Evolutionary conservation across 768 basidiomycete genomes (phyloP).

Genomic region (Inosperma sp.): DNA sequence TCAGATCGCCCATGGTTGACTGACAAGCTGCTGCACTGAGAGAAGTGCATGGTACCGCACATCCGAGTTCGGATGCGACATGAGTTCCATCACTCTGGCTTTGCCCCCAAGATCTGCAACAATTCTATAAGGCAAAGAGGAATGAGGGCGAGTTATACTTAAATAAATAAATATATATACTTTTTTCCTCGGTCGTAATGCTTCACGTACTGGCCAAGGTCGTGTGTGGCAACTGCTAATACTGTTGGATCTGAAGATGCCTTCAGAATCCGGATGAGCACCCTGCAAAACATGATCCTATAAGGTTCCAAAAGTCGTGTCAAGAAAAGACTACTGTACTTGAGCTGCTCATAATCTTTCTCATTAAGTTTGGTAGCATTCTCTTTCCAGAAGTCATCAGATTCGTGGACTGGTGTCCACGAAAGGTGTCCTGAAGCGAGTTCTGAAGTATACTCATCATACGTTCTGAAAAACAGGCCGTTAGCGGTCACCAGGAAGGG

Average conservation of each 20-base stretch:
- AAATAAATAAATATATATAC: constrained; percentile 40
- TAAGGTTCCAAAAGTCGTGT: not conserved
- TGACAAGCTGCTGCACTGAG: constrained; percentile 87
- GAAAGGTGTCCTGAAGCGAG: constrained; percentile 84
- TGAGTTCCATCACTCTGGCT: constrained; percentile 82
- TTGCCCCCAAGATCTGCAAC: constrained; percentile 87
- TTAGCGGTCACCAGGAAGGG: not conserved
- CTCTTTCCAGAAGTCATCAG: constrained; percentile 97
- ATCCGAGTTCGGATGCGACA: constrained; percentile 83
- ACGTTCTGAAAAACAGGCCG: constrained; percentile 56
- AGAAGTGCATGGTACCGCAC: constrained; percentile 91
- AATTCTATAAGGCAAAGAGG: constrained; percentile 40
- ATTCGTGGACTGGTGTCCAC: constrained; percentile 96
- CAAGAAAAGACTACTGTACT: constrained; percentile 42
- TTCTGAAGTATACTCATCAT: constrained; percentile 93
- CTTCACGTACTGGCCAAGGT: constrained; percentile 92
- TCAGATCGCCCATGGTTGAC: constrained; percentile 75
- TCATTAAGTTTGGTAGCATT: constrained; percentile 87
- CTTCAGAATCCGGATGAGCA: constrained; percentile 65
- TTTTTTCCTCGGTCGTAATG: constrained; percentile 89
- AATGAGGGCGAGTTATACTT: constrained; percentile 5
- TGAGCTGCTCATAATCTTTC: constrained; percentile 76
- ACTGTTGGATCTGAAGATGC: constrained; percentile 69
- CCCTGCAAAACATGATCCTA: constrained; percentile 40
- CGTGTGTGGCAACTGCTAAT: constrained; percentile 89